phyloP scores from a whole-genome alignment of 129 eudicot species.

The Chrysanthemum lavandulifolium region DNA sequence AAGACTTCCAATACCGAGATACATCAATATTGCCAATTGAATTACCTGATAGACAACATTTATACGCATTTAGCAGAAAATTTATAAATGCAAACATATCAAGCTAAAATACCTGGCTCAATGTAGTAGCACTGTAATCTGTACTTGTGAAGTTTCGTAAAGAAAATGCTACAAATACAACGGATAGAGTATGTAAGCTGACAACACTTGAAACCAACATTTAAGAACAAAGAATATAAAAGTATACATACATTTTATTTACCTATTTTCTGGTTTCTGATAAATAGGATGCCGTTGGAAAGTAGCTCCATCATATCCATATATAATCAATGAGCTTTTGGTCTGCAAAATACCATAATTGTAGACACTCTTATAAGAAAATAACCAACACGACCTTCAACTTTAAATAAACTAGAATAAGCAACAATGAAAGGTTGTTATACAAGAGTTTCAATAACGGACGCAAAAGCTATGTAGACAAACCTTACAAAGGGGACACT shows the following conservation, averaged over 20 bases:
- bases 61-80: constrained; percentile 6
- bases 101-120: constrained; percentile 49
- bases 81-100: background rate
- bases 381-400: too few species aligned
- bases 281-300: constrained; percentile 57
- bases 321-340: constrained; percentile 58
- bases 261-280: constrained; percentile 52
- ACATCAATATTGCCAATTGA: constrained; percentile 40
- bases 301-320: constrained; percentile 60
- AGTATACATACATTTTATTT: constrained; percentile 9
- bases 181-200: constrained; percentile 1
- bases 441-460: too few species aligned
- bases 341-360: constrained; percentile 43
- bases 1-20: constrained; percentile 68
- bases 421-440: too few species aligned
- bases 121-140: constrained; percentile 76
- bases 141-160: constrained; percentile 71
- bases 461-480: constrained; percentile 1
- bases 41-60: constrained; percentile 33
- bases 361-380: too few species aligned
- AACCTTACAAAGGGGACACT: constrained; percentile 95
- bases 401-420: too few species aligned
- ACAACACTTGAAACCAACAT: background rate
- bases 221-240: background rate
- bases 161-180: constrained; percentile 55